Evolutionary conservation across 2,329 filamentous ascomycete genomes (phyloP).

Genomic region (Claviceps fusiformis): DNA sequence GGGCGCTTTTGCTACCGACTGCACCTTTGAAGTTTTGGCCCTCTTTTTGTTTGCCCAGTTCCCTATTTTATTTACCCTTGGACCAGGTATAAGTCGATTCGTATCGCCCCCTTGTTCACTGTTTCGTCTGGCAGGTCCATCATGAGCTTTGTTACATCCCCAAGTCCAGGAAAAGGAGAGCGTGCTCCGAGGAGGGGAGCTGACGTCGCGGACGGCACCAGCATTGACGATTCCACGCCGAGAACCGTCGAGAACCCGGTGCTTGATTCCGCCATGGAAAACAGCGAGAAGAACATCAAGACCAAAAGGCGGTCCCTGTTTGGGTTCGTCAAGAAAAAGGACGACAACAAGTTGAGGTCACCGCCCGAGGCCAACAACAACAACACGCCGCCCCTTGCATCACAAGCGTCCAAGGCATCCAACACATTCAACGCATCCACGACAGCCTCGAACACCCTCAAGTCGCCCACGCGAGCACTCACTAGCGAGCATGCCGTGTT

Average conservation of each 20-base stretch:
- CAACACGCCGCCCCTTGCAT: slow-evolving; percentile 15
- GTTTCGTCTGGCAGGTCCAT: slow-evolving; percentile 1
- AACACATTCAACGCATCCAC: background rate
- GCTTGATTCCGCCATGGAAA: slow-evolving; percentile 16
- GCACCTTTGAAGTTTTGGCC: background rate
- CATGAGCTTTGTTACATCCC: slow-evolving; percentile 19
- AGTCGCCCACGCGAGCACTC: slow-evolving; percentile 21
- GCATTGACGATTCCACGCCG: slow-evolving; percentile 19
- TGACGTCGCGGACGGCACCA: slow-evolving; percentile 15
- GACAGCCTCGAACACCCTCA: slow-evolving; percentile 15
- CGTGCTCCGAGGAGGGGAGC: slow-evolving; percentile 1
- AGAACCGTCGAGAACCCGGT: slow-evolving; percentile 15
- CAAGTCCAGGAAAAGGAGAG: slow-evolving; percentile 10
- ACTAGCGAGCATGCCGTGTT: slow-evolving; percentile 26
- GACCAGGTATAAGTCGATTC: background rate
- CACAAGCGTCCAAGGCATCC: background rate
- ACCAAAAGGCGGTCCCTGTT: slow-evolving; percentile 47
- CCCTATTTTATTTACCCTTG: background rate
- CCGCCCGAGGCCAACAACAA: slow-evolving; percentile 17
- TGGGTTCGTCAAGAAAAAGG: slow-evolving; percentile 50
- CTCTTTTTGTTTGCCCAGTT: background rate
- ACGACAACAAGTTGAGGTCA: slow-evolving; percentile 23
- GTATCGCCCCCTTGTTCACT: background rate
- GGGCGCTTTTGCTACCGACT: background rate
- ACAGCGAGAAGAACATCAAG: slow-evolving; percentile 10